phyloP scores from a whole-genome alignment of 495 filamentous ascomycete species.

The Annulohypoxylon bovei region DNA sequence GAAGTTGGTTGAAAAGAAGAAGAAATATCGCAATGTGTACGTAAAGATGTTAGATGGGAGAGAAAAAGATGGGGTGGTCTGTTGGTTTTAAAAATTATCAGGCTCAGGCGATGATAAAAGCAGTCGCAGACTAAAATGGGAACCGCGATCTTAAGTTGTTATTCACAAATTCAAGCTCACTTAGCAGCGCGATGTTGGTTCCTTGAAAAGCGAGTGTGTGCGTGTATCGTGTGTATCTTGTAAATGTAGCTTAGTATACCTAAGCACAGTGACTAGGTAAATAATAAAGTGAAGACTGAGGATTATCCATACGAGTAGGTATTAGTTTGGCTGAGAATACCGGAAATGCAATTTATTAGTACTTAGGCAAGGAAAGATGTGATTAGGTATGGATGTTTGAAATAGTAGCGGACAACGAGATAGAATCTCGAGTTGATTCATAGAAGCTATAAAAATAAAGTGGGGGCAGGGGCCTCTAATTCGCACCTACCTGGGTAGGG shows the following conservation, averaged over 20 bases:
- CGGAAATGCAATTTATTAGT: no score
- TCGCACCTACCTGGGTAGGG: background rate
- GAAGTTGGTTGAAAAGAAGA: background rate
- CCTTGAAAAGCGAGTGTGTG: no score
- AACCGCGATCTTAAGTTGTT: background rate
- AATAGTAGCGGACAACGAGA: background rate
- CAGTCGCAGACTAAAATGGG: background rate
- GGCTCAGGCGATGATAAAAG: background rate
- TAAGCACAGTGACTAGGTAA: no score
- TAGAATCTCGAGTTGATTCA: background rate
- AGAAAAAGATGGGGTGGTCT: background rate
- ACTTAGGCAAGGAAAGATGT: background rate
- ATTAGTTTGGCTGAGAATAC: no score
- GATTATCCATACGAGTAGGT: no score
- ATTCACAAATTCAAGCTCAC: no score
- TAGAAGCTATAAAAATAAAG: slow-evolving; percentile 10
- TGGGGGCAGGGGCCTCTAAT: background rate
- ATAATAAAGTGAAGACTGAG: no score
- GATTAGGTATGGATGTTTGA: background rate
- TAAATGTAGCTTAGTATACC: no score
- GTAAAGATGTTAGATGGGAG: background rate
- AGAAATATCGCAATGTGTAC: background rate
- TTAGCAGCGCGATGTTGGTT: no score
- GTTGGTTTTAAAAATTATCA: background rate
- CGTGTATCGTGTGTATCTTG: no score